Percentiles rank a stretch among this genome's conserved stretches.
These are phyloP conservation scores for Gnomoniopsis sp. DNA, from an alignment of 2,329 filamentous ascomycete species.

Conservation along the genomic window DNA sequence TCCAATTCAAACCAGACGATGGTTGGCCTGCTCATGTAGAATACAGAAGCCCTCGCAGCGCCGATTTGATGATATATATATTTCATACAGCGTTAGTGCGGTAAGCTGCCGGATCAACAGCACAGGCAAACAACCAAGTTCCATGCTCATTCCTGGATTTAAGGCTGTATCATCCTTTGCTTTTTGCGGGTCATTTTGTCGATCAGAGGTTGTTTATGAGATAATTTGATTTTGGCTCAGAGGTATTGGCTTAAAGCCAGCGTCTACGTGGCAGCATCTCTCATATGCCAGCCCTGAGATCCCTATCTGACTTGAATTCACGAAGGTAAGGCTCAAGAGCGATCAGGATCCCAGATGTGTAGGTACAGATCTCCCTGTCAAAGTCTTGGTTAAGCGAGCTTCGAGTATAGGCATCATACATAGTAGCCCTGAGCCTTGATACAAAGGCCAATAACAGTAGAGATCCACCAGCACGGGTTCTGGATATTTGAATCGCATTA, in stretches of 20 bases:
- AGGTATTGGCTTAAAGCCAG: background rate
- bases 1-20: too few relatives aligned
- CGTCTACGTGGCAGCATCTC: background rate
- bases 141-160: constrained; percentile 13
- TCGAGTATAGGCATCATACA: too few relatives aligned
- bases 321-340: too few relatives aligned
- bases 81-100: background rate
- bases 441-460: too few relatives aligned
- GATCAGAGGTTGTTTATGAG: constrained; percentile 4
- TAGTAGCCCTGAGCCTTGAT: too few relatives aligned
- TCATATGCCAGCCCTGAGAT: background rate
- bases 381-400: too few relatives aligned
- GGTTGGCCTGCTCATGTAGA: too few relatives aligned
- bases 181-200: constrained; percentile 12
- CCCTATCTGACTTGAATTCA: background rate
- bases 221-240: background rate
- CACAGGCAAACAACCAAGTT: background rate
- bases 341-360: too few relatives aligned
- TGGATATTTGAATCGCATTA: too few relatives aligned
- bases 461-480: too few relatives aligned
- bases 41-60: too few relatives aligned
- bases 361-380: too few relatives aligned
- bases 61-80: background rate
- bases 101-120: background rate
- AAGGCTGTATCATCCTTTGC: constrained; percentile 11